These are phyloP conservation scores for Protea cynaroides DNA, from an alignment of 164 flowering plant genomes.

Conservation along the genomic window DNA sequence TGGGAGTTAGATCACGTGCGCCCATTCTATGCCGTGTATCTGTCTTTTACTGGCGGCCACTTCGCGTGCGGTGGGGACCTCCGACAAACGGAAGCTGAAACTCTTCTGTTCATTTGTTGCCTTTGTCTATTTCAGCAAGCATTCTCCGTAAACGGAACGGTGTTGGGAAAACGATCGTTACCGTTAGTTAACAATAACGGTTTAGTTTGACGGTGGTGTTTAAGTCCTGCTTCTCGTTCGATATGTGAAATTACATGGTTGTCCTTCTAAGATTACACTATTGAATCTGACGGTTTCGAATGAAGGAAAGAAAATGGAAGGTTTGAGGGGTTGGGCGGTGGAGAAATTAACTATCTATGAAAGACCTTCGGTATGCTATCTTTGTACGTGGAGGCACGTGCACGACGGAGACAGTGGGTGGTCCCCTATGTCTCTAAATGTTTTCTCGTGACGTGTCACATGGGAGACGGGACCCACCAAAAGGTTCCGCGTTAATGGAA, in stretches of 20 bases:
- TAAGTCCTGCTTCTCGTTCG: neutral
- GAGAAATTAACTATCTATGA: no score
- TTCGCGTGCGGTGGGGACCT: slow-evolving; percentile 64
- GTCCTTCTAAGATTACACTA: no score
- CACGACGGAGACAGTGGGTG: neutral
- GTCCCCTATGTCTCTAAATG: neutral
- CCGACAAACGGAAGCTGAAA: neutral
- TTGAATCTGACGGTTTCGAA: neutral
- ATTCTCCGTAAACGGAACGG: slow-evolving; percentile 2
- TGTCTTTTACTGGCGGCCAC: slow-evolving; percentile 27
- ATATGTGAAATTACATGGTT: no score
- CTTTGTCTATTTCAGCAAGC: neutral
- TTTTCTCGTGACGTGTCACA: slow-evolving; percentile 7
- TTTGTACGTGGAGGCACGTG: slow-evolving; percentile 20
- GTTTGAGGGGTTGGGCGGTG: no score
- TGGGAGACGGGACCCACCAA: neutral
- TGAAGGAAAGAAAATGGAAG: no score
- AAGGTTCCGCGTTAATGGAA: neutral
- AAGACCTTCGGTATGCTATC: no score
- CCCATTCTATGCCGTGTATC: slow-evolving; percentile 51
- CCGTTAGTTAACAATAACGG: neutral
- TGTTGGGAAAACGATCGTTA: slow-evolving; percentile 4
- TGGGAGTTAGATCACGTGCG: slow-evolving; percentile 60
- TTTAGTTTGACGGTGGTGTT: neutral
- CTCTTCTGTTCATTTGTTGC: no score